Base-by-base conservation (phyloP, 257 asterid genomes). In the Solanum bulbocastanum region DNA sequence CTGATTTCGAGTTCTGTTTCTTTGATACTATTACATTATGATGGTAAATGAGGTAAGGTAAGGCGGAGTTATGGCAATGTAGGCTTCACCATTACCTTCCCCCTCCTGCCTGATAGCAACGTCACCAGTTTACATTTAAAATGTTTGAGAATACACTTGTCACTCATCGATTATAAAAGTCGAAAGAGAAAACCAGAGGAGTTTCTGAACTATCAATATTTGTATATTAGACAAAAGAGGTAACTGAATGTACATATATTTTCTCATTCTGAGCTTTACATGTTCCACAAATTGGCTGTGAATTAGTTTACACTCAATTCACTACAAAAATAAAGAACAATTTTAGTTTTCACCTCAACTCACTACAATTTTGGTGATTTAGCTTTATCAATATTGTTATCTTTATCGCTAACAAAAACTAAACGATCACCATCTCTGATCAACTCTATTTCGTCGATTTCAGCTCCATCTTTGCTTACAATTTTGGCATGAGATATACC, bases 401-500 rank as follows among this genome's bases (percentile, higher is more conserved):
- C 87, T 32, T 60, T 86, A 83, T 89, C 91, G 12, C 94, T 89
- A 46, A 15, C 90, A 84, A 96, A 92, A 87, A 92, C 90, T 90
- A 96, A 82, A 87, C 91, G 93, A 88, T 96, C 98, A 0, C 96
- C 96, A 42, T 96, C 98, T 90, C 99, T 91, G 52, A 96, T 93
- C 87, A 95, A 88, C 89, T 91, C 95, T 12, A 96, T 91, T 58
- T 90, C 93, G 11, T 96, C 98, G 35, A 96, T 86, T 16, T 86
- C 91, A 33, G 98, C 97, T 84, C 96, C 97, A 20, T 95, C 96
- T 87, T 85, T 90, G 75, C 82, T 93, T 89, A 91, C 58, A 74
- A 95, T 76, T 86, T 90, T 95, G 20, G 82, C 90, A 14, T 91
- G 90, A 69, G 84, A 83, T 22, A 94, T 73, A 3, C 95, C 98